Conservation (phyloP, 306 rosid species). For the Quercus agrifolia region DNA sequence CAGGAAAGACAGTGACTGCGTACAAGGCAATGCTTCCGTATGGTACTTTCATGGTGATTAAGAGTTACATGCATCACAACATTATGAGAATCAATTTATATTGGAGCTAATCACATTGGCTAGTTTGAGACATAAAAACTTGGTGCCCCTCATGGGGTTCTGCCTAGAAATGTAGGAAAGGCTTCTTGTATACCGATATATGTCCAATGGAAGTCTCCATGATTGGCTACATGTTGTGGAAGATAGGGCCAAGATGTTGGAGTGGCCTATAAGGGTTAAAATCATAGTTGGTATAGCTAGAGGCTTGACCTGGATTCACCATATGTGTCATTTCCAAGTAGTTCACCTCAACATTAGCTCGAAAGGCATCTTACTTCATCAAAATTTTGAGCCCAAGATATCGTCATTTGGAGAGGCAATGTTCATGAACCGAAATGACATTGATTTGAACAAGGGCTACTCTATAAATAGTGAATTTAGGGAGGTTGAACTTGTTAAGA, state of each 20-base stretch:
- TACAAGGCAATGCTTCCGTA: constrained; percentile 22
- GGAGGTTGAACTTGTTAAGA: constrained; percentile 16
- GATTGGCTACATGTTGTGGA: constrained; percentile 29
- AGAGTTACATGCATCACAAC: constrained; percentile 12
- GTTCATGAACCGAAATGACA: too few relatives aligned
- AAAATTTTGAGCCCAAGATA: constrained; percentile 36
- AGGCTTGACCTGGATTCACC: constrained; percentile 40
- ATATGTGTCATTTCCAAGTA: constrained; percentile 2
- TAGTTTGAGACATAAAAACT: constrained; percentile 23
- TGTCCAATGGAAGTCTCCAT: constrained; percentile 34
- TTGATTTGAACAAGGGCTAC: background rate
- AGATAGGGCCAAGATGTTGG: constrained; percentile 8
- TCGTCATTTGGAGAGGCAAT: constrained; percentile 33
- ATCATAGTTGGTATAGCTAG: constrained; percentile 39
- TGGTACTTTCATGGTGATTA: constrained; percentile 24
- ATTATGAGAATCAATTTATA: background rate
- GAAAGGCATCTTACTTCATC: constrained; percentile 21
- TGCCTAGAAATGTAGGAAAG: constrained; percentile 14
- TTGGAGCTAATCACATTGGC: constrained; percentile 23
- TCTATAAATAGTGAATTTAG: background rate
- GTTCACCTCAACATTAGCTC: constrained; percentile 25
- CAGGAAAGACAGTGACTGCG: constrained; percentile 34
- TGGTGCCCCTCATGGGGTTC: background rate
- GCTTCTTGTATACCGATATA: background rate
- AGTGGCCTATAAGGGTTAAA: background rate